Base-by-base conservation (phyloP, 2,329 filamentous ascomycete genomes). In the Hypoxylon sp. region DNA sequence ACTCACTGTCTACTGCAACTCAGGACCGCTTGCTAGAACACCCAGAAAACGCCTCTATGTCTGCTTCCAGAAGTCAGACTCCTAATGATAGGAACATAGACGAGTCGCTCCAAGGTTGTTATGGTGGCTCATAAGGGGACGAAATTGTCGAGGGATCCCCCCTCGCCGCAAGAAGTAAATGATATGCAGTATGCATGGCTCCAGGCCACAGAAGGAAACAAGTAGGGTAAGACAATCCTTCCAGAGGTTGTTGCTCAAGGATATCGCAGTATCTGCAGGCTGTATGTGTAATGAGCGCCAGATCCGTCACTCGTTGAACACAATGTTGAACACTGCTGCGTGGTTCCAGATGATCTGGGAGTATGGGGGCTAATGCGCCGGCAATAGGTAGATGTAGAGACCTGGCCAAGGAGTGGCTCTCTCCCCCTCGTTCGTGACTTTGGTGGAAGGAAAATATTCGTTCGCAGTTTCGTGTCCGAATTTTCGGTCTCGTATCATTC, bases 1-100 rank as follows among this genome's bases (percentile, higher is more conserved):
- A 52, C 29, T 17, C n/a, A 3, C 39, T 39, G 13, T 44, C 31
- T 53, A 53, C 31, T 9, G 9, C 48, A 52, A n/a, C 46, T 47
- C 37, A 29, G 52, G 13, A 24, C 9, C 29, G 19, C 54, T 59
- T 47, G 29, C 13, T 24, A 22, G 22, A 53, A 35, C 29, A 39
- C 33, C 37, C 22, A 4, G 39, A 29, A 44, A 54, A 35, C 11
- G 39, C 14, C 35, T 47, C 39, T 31, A 47, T 17, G 14, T 26
- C 24, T 17, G 14, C 47, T 5, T 31, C 14, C 17, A 22, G 17
- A 22, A 11, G 39, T 33, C 11, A 24, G 31, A 53, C 9, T 17
- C 22, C 24, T 24, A 14, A 29, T 31, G 3, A 14, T 10, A 8
- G 29, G 46, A 44, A 35, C 14, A 4, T 47, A 29, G 42, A 17